A percentile compares a stretch with the other conserved stretches of the same genome.
Evolutionary conservation across 805 yeast species (phyloP).

Genomic region (Hanseniaspora thailandica): DNA sequence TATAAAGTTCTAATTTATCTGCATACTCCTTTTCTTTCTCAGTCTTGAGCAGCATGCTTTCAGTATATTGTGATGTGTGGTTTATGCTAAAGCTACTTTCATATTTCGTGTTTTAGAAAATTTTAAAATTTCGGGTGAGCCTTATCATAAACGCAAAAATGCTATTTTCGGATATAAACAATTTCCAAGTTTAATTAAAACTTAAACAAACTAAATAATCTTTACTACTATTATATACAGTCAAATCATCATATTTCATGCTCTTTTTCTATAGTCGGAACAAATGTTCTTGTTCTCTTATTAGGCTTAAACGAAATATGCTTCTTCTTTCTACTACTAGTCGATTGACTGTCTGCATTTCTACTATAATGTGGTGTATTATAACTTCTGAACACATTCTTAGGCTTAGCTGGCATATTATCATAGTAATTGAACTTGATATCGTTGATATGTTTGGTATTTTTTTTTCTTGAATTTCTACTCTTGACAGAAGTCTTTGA

Average conservation of each 20-base stretch:
- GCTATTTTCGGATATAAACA: too few relatives aligned
- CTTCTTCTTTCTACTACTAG: slow-evolving; percentile 2
- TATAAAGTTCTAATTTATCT: slow-evolving; percentile 3
- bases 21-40: slow-evolving; percentile 3
- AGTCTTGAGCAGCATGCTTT: background rate
- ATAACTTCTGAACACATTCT: slow-evolving; percentile 1
- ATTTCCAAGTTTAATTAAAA: too few relatives aligned
- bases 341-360: background rate
- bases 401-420: background rate
- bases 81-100: too few relatives aligned
- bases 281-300: slow-evolving; percentile 5
- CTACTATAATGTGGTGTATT: background rate
- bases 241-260: background rate
- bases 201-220: too few relatives aligned
- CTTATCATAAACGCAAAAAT: too few relatives aligned
- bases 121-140: too few relatives aligned
- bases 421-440: background rate
- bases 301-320: slow-evolving; percentile 7
- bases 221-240: too few relatives aligned
- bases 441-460: background rate
- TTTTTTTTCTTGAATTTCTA: background rate
- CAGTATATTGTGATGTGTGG: background rate
- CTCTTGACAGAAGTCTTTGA: background rate
- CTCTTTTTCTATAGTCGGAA: slow-evolving; percentile 11
- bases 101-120: too few relatives aligned